These are phyloP conservation scores for Neonectria neomacrospora DNA, from an alignment of 2,329 filamentous ascomycete species.

Conservation along the genomic window DNA sequence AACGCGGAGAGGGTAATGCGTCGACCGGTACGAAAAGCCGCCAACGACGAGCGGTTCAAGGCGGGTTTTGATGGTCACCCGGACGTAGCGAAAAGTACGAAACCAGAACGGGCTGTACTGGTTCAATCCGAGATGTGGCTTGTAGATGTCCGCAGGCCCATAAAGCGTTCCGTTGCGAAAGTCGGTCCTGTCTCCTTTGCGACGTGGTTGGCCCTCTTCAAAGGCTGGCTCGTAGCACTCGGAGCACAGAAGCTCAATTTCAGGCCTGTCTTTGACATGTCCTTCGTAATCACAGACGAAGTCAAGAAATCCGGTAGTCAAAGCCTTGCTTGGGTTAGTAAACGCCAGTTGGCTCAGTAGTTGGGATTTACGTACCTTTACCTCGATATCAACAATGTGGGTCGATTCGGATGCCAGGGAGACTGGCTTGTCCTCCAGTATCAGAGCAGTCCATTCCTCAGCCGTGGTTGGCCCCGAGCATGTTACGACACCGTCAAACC, in stretches of 20 bases:
- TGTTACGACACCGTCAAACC: slow-evolving; percentile 15
- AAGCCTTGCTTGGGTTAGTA: neutral
- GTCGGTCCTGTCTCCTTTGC: slow-evolving; percentile 11
- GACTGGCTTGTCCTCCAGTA: slow-evolving; percentile 1
- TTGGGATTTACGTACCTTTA: slow-evolving; percentile 2
- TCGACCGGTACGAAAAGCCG: slow-evolving; percentile 18
- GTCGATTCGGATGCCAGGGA: neutral
- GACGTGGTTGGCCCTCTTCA: slow-evolving; percentile 9
- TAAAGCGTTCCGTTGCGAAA: slow-evolving; percentile 10
- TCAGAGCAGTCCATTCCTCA: slow-evolving; percentile 14
- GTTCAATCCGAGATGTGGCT: slow-evolving; percentile 3
- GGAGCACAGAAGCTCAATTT: slow-evolving; percentile 7
- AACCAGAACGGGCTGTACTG: slow-evolving; percentile 25
- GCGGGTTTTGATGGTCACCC: slow-evolving; percentile 4
- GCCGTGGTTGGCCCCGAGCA: neutral
- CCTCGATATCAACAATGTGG: slow-evolving; percentile 16
- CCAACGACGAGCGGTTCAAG: neutral
- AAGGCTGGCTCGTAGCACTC: slow-evolving; percentile 21
- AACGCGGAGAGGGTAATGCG: slow-evolving; percentile 14
- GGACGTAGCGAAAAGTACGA: slow-evolving; percentile 21
- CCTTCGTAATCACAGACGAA: slow-evolving; percentile 10
- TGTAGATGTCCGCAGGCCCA: slow-evolving; percentile 15
- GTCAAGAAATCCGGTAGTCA: slow-evolving; percentile 16
- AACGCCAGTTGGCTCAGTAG: too few species aligned
- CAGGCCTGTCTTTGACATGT: neutral